phyloP scores from a whole-genome alignment of 208 protist species.

The Wallacemonas collosoma region DNA sequence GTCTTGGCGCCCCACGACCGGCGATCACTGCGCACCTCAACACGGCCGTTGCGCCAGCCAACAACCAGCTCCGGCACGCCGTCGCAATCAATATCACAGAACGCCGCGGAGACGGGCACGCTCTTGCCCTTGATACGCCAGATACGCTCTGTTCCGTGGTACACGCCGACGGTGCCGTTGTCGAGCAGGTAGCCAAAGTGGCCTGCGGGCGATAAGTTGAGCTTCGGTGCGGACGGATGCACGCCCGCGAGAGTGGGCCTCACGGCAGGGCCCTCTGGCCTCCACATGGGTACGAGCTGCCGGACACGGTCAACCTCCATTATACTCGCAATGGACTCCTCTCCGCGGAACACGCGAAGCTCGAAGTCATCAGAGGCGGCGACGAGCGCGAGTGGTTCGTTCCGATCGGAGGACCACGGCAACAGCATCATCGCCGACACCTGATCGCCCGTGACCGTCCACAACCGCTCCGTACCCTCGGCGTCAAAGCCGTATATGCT shows the following conservation, averaged over 20 bases:
- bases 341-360: conserved; percentile 91
- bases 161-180: conserved; percentile 94
- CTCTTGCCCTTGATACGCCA: conserved; percentile 90
- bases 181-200: conserved; percentile 90
- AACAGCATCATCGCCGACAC: conserved; percentile 86
- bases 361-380: conserved; percentile 94
- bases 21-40: conserved; percentile 83
- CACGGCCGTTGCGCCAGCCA: conserved; percentile 83
- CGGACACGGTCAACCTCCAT: conserved; percentile 85
- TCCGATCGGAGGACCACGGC: conserved; percentile 48
- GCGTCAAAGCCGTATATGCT: conserved; percentile 93
- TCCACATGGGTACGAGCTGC: conserved; percentile 47
- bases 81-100: conserved; percentile 94
- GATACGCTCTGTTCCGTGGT: conserved; percentile 70
- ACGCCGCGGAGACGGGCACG: conserved; percentile 74
- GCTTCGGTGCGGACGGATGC: conserved; percentile 2
- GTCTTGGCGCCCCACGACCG: conserved; percentile 29
- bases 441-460: conserved; percentile 95
- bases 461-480: conserved; percentile 89
- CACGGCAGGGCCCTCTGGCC: conserved; percentile 8
- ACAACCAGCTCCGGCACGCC: conserved; percentile 92
- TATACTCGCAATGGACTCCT: conserved; percentile 81
- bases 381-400: conserved; percentile 54
- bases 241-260: conserved; percentile 10
- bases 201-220: conserved; percentile 17